These are phyloP conservation scores for Mastigamoeba balamuthi DNA, from an alignment of 78 protist species.

Conservation along the genomic window DNA sequence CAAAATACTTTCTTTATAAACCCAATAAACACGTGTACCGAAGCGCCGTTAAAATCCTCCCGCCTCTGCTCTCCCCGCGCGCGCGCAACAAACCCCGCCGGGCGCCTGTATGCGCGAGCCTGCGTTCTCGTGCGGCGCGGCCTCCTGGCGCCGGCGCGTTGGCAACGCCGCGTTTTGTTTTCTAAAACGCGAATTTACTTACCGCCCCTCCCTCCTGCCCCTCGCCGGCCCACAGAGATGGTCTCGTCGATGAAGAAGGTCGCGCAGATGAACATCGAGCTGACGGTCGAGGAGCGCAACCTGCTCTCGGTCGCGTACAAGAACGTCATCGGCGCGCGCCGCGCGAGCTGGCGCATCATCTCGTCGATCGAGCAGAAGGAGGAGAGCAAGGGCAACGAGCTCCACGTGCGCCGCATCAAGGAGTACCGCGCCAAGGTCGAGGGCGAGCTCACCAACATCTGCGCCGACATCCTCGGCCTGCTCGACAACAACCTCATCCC, in stretches of 20 bases:
- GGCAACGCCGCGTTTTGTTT: too few species aligned
- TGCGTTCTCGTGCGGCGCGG: too few species aligned
- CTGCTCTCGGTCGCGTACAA: constrained; percentile 98
- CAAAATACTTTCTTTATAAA: neutral
- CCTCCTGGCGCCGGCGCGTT: too few species aligned
- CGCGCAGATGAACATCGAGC: constrained; percentile 76
- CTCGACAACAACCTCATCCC: constrained; percentile 77
- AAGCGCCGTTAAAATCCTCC: too few species aligned
- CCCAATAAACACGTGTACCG: neutral
- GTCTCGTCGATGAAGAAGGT: constrained; percentile 84
- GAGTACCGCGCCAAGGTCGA: constrained; percentile 76
- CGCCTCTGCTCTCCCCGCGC: too few species aligned
- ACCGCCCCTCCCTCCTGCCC: too few species aligned
- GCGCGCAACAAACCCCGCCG: too few species aligned
- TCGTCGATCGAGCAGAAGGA: constrained; percentile 83
- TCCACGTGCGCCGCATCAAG: constrained; percentile 35
- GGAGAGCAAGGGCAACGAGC: constrained; percentile 59
- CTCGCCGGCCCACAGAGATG: too few species aligned
- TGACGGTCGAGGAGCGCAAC: constrained; percentile 93
- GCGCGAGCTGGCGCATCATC: constrained; percentile 97
- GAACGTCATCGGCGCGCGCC: constrained; percentile 96
- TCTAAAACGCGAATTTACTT: too few species aligned
- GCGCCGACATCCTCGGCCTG: constrained; percentile 70
- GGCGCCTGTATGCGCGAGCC: too few species aligned
- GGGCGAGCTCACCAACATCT: constrained; percentile 76